Base-by-base conservation (phyloP, 176 grass and related monocot genomes). In the Lolium multiflorum region DNA sequence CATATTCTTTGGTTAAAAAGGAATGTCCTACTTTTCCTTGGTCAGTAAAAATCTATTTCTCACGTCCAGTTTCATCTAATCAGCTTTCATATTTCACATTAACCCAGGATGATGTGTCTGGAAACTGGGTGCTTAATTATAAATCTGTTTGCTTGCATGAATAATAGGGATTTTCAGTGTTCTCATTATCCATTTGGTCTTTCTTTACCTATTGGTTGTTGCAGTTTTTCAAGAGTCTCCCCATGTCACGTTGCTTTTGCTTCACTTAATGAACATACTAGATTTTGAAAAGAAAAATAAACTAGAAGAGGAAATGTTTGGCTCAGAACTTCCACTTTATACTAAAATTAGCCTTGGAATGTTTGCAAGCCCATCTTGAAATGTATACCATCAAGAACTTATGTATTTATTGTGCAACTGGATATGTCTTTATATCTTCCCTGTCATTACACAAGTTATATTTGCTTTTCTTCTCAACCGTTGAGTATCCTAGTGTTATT, bases 121-220 rank as follows among this genome's bases (percentile, higher is more conserved):
- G 18, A 21, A 20, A 44, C 17, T 21, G 17, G 67, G 17, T 71
- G 67, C 0, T 3, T 71, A 38, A 44, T 21, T 44, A 44, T 11
- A 71, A 44, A 71, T 44, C 38, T 71, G 38, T 71, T 71, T 71
- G 67, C 38, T 43, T 70, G 67, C 38, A 35, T 70, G 38, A 71
- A 44, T 71, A 43, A 71, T 44, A 37, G 37, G 37, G 20, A 18
- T 44, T 44, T 21, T 44, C 38, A 44, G 18, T 44, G 35, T 44
- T 71, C 8, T 12, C 7, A 44, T 44, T 71, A 71, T 44, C 38
- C 38, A 71, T 35, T 21, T 71, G 67, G 38, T 21, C 17, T 43
- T 44, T 12, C 41, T 71, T 71, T 71, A 71, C 16, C 38, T 71
- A 44, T 71, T 43, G 18, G 18, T 6, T 71, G 38, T 44, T 71